phyloP scores from a whole-genome alignment of 352 stramenopile species.

The Globisporangium apiculatum region DNA sequence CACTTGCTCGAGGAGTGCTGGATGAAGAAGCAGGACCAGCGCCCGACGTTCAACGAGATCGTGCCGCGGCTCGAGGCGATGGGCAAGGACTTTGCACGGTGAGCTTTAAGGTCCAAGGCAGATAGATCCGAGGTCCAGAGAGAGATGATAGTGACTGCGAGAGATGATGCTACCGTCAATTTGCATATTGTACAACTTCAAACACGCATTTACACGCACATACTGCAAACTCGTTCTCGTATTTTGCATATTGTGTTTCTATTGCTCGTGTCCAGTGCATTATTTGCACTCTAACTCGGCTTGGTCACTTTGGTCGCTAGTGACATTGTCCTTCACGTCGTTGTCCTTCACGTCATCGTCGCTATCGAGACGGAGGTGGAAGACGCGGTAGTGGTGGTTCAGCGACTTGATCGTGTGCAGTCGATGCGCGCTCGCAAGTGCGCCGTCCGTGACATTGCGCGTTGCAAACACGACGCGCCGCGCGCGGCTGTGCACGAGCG shows the following conservation, averaged over 20 bases:
- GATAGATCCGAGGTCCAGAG: too few relatives aligned
- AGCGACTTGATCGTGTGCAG: constrained; percentile 83
- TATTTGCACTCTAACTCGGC: too few relatives aligned
- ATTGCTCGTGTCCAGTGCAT: too few relatives aligned
- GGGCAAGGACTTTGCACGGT: constrained; percentile 54
- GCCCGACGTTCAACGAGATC: constrained; percentile 77
- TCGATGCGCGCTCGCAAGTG: constrained; percentile 46
- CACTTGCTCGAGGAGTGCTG: constrained; percentile 73
- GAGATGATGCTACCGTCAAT: too few relatives aligned
- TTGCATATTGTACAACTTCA: too few relatives aligned
- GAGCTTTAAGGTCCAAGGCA: not conserved
- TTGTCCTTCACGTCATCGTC: not conserved
- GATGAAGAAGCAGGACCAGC: constrained; percentile 80
- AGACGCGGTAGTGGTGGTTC: constrained; percentile 87
- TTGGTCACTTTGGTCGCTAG: not conserved
- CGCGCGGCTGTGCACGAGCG: constrained; percentile 79
- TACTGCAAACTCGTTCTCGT: too few relatives aligned
- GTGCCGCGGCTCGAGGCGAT: constrained; percentile 76
- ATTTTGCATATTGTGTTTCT: too few relatives aligned
- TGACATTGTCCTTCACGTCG: not conserved
- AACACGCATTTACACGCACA: too few relatives aligned
- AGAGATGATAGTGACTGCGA: too few relatives aligned
- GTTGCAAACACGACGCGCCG: constrained; percentile 71
- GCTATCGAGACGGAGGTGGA: constrained; percentile 29
- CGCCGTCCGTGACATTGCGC: constrained; percentile 48